Evolutionary conservation across 495 filamentous ascomycete genomes (phyloP).

Genomic region (Daldinia grandis): DNA sequence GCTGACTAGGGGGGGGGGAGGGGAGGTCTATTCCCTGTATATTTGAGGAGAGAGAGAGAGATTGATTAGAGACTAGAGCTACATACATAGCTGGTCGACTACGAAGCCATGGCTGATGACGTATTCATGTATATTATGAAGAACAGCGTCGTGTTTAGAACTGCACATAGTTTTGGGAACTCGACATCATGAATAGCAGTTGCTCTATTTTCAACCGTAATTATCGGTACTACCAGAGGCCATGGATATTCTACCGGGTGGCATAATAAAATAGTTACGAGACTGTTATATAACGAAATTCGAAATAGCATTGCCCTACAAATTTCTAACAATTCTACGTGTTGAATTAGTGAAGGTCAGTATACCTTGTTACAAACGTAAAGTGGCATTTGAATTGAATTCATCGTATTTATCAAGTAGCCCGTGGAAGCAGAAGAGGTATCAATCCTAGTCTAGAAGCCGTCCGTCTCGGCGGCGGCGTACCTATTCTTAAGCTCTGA

Average conservation of each 20-base stretch:
- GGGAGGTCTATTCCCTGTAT: background rate
- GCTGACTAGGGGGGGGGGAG: no score
- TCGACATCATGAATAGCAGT: no score
- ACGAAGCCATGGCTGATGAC: conserved; percentile 25
- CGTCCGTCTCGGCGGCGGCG: conserved; percentile 18
- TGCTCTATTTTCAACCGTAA: no score
- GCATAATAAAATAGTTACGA: no score
- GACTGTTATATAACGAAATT: no score
- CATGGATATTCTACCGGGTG: no score
- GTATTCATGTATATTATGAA: background rate
- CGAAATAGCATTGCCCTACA: no score
- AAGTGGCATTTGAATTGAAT: conserved; percentile 6
- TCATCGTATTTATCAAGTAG: conserved; percentile 14
- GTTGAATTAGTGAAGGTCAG: background rate
- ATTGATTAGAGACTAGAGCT: background rate
- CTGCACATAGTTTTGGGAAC: no score
- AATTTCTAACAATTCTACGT: background rate
- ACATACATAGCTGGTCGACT: background rate
- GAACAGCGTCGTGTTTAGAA: background rate
- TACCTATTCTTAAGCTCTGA: conserved; percentile 24
- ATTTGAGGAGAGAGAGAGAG: background rate
- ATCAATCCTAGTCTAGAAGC: conserved; percentile 42
- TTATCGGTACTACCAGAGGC: no score
- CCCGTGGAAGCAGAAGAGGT: conserved; percentile 36
- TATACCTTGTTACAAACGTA: background rate